phyloP scores from a whole-genome alignment of 352 stramenopile genomes.

The Thraustochytrium sp. region DNA sequence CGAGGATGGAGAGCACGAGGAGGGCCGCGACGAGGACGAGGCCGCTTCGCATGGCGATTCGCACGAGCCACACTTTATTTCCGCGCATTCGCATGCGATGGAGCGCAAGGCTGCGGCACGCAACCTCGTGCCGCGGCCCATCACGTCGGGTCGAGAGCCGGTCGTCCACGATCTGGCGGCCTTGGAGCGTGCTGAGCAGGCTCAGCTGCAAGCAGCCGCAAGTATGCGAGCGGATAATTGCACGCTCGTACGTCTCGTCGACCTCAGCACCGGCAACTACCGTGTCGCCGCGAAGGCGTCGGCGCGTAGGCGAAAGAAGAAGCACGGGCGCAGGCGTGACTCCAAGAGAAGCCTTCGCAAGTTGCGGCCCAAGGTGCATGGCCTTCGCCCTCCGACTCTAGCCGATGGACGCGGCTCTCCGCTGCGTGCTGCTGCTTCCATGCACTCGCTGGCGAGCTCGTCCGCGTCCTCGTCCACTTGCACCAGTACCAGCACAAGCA shows the following conservation, averaged over 20 bases:
- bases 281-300: too few species aligned
- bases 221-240: too few species aligned
- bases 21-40: background rate
- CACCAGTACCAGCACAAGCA: background rate
- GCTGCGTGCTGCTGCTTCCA: background rate
- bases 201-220: too few species aligned
- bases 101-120: background rate
- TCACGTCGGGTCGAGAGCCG: background rate
- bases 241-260: too few species aligned
- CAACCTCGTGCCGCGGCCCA: background rate
- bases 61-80: too few species aligned
- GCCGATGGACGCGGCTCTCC: background rate
- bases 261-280: too few species aligned
- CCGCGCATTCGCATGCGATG: background rate
- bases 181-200: background rate
- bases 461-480: background rate
- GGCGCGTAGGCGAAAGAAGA: too few species aligned
- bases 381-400: background rate
- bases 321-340: too few species aligned
- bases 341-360: background rate
- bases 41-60: background rate
- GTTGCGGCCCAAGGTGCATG: background rate
- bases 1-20: background rate
- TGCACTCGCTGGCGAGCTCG: background rate
- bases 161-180: background rate